phyloP scores from a whole-genome alignment of 345 rosid genomes.

The Gossypium rotundifolium region DNA sequence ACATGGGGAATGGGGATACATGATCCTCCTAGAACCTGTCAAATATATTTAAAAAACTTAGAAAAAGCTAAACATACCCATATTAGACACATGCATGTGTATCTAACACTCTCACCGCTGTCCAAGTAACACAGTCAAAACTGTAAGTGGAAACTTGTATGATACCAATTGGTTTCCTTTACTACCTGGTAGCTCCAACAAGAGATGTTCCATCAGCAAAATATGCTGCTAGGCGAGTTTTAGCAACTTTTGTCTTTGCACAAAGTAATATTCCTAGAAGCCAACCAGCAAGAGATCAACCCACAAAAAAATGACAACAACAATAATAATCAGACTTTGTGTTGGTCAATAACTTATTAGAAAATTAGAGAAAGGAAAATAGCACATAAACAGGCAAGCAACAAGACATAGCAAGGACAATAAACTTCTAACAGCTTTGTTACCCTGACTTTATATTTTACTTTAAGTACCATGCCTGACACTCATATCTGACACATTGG shows the following conservation, averaged over 20 bases:
- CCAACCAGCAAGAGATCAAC: not conserved
- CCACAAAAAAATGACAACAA: not conserved
- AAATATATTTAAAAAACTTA: not conserved
- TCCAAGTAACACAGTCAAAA: not conserved
- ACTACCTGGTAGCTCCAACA: slow-evolving; percentile 41
- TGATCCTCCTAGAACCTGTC: not conserved
- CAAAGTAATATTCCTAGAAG: slow-evolving; percentile 77
- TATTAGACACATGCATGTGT: not conserved
- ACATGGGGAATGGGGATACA: not conserved
- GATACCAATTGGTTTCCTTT: not conserved
- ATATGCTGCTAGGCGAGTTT: slow-evolving; percentile 62
- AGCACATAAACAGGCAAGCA: not conserved
- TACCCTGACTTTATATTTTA: not conserved
- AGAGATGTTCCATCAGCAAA: slow-evolving; percentile 82
- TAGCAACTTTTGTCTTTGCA: slow-evolving; percentile 82
- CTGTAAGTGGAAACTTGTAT: not conserved
- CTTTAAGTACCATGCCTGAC: not conserved
- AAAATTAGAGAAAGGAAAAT: not conserved
- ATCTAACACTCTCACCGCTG: not conserved
- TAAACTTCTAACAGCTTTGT: not conserved
- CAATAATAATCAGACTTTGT: too few relatives aligned
- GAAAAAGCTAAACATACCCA: not conserved
- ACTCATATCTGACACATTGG: not conserved
- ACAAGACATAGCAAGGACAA: not conserved
- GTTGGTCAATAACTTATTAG: not conserved